A percentile compares a stretch with the other conserved stretches of the same genome.
phyloP scores from a whole-genome alignment of 176 grass and related monocot genomes.

The Oryza brachyantha region DNA sequence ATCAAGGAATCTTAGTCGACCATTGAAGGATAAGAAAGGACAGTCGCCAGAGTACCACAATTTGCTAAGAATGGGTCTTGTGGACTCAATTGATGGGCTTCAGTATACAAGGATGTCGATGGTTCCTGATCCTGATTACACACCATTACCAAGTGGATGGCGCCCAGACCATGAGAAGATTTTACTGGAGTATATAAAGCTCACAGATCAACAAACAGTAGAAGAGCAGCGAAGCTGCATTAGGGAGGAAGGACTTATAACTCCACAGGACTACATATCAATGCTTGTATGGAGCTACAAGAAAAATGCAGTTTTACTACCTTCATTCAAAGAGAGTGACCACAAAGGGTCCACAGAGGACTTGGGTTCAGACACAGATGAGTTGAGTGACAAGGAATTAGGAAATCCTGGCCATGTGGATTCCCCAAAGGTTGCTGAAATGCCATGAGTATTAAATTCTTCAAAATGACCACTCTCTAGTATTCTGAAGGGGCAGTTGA shows the following conservation, averaged over 20 bases:
- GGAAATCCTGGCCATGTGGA: conserved; percentile 14
- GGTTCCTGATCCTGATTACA: conserved; percentile 95
- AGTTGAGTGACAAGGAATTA: conserved; percentile 32
- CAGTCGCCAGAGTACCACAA: conserved; percentile 94
- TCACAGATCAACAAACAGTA: conserved; percentile 63
- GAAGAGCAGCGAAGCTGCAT: conserved; percentile 61
- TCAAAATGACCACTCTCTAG: background rate
- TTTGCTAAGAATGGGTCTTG: conserved; percentile 88
- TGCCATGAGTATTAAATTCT: conserved; percentile 22
- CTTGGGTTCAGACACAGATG: conserved; percentile 44
- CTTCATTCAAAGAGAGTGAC: conserved; percentile 44
- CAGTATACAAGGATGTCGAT: conserved; percentile 94
- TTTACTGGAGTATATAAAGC: conserved; percentile 87
- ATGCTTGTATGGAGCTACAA: conserved; percentile 98
- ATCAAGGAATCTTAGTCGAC: conserved; percentile 94
- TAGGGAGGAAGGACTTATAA: conserved; percentile 85
- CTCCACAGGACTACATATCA: conserved; percentile 83
- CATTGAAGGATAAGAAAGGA: conserved; percentile 94
- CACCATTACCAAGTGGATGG: conserved; percentile 66
- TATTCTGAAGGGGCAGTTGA: background rate
- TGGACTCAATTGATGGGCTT: conserved; percentile 91
- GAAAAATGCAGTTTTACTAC: conserved; percentile 69
- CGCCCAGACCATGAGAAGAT: conserved; percentile 79
- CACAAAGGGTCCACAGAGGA: conserved; percentile 45
- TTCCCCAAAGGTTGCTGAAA: conserved; percentile 39